Base-by-base conservation (phyloP, 2,329 filamentous ascomycete genomes). In the Lachnellula subtilissima region DNA sequence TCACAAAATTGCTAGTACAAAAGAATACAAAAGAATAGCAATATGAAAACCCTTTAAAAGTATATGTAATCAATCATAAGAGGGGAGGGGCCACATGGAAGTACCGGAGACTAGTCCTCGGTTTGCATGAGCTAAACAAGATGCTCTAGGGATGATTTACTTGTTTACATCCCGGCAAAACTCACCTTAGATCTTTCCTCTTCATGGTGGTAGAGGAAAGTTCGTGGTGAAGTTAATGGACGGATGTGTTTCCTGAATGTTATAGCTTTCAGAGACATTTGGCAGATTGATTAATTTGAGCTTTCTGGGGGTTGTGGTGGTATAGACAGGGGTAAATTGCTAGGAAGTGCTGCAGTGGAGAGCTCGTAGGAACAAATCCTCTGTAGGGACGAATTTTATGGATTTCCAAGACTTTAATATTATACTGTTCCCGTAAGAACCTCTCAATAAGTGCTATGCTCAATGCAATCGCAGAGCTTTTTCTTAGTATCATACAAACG, bases 391-490 rank as follows among this genome's bases (percentile, higher is more conserved):
- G 8, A 32, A 32, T 2, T 42, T 42, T 2, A 7, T 11, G 14
- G 14, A 12, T 42, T 8, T 42, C 17, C 3, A 7, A 42, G 15
- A 19, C 17, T n/a, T 17, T 42, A 7, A n/a, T 42, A 2, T 42
- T 42, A 5, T 22, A 15, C 43, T 48, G 50, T 35, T 42, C 48
- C 50, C 19, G 17, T 6, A 19, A 17, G 39, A 42, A 48, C 48
- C 23, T 46, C 46, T 37, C 48, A 43, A 47, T 53, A 51, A 60
- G 57, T 54, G 42, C 57, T 50, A 48, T 53, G 60, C 59, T 63
- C 62, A 48, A 64, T 64, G 62, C 62, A 57, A 54, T 42, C 37
- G 62, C 62, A 64, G 61, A 64, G 62, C 62, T 59, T 35, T 36
- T 39, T 39, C 35, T 17, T 39, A 23, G 12, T 51, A 8, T 46